Evolutionary conservation across 139 green algal species (phyloP).

Genomic region (Trebouxia sp.): DNA sequence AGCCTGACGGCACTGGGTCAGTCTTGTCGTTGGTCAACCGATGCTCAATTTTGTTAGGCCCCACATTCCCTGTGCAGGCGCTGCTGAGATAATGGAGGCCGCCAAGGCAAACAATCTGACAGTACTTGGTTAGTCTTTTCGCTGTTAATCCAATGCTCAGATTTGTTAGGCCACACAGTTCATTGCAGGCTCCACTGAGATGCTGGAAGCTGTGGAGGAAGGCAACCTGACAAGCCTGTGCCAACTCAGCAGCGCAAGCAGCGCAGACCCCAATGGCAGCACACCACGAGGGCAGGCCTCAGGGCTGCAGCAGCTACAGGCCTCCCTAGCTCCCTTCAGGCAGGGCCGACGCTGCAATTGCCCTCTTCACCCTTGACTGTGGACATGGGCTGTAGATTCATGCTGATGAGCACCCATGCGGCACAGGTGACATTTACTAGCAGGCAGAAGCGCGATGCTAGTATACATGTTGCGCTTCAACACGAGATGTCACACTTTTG

Average conservation of each 20-base stretch:
- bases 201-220: neutral
- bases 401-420: neutral
- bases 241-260: neutral
- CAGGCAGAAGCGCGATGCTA: neutral
- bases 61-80: no score
- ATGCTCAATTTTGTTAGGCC: no score
- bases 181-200: neutral
- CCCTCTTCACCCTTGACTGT: neutral
- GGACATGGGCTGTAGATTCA: neutral
- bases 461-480: no score
- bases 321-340: neutral
- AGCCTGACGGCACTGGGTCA: no score
- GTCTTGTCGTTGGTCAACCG: no score
- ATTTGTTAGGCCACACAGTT: no score
- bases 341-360: neutral
- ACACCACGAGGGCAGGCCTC: neutral
- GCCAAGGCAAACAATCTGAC: no score
- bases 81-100: no score
- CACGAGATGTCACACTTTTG: no score
- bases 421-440: neutral
- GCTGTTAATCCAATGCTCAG: no score
- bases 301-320: constrained; percentile 11
- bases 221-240: neutral
- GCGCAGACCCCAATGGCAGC: neutral
- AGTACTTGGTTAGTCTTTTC: no score